phyloP scores from a whole-genome alignment of 2,329 filamentous ascomycete genomes.

The Trichophyton equinum region DNA sequence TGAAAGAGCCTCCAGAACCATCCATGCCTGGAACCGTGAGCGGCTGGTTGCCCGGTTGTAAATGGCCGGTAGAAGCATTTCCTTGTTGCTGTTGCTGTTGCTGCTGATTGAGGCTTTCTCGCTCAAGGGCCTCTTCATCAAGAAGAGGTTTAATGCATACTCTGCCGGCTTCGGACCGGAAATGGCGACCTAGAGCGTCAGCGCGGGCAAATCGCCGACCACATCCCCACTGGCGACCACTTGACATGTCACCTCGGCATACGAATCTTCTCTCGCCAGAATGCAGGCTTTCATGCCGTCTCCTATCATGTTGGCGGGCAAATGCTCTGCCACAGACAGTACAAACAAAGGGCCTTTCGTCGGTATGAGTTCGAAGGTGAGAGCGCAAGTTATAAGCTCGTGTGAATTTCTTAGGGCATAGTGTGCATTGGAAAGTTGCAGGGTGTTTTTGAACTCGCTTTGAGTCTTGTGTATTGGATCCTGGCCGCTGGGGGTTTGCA shows the following conservation, averaged over 20 bases:
- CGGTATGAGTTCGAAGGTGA: conserved; percentile 89
- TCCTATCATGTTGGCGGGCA: conserved; percentile 91
- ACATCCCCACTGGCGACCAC: conserved; percentile 78
- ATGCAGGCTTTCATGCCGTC: conserved; percentile 90
- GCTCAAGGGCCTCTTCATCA: conserved; percentile 80
- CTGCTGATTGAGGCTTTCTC: conserved; percentile 62
- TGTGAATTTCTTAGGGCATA: conserved; percentile 93
- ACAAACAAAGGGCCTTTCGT: conserved; percentile 93
- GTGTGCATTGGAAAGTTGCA: conserved; percentile 84
- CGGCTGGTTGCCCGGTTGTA: conserved; percentile 44
- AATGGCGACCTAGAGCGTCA: conserved; percentile 86
- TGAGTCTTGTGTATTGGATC: conserved; percentile 45
- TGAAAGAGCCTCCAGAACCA: conserved; percentile 48
- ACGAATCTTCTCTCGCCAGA: conserved; percentile 98
- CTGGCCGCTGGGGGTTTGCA: conserved; percentile 74
- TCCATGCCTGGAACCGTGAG: conserved; percentile 50
- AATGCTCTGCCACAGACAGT: conserved; percentile 96
- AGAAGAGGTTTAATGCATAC: conserved; percentile 96
- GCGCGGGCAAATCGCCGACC: conserved; percentile 86
- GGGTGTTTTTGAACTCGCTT: conserved; percentile 96
- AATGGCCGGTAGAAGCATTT: conserved; percentile 38
- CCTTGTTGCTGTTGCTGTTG: conserved; percentile 57
- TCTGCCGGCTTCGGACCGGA: conserved; percentile 85
- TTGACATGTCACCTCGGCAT: conserved; percentile 80
- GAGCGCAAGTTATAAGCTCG: conserved; percentile 93